phyloP scores from a whole-genome alignment of 208 protist genomes.

The Crithidia sp. region DNA sequence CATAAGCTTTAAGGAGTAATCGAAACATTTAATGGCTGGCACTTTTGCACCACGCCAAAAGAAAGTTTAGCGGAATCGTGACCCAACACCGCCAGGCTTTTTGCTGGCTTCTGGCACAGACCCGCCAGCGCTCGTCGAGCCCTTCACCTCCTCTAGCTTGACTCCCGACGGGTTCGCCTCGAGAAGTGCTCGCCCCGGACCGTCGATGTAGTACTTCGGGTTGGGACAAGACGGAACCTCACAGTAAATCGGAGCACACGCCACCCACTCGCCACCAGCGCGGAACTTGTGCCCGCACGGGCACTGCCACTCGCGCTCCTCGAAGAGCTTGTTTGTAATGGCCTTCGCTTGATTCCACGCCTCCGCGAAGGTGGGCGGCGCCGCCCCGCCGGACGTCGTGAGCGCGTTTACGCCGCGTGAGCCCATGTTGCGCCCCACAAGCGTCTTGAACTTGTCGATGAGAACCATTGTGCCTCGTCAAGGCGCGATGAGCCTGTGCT shows the following conservation, averaged over 20 bases:
- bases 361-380: slow-evolving; percentile 53
- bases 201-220: slow-evolving; percentile 90
- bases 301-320: slow-evolving; percentile 90
- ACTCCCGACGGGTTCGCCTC: slow-evolving; percentile 87
- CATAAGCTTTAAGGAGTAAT: too few species aligned
- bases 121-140: neutral
- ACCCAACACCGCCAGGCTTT: slow-evolving; percentile 58
- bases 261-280: slow-evolving; percentile 83
- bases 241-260: slow-evolving; percentile 83
- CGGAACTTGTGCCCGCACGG: slow-evolving; percentile 91
- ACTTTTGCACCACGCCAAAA: too few species aligned
- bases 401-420: slow-evolving; percentile 58
- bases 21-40: too few species aligned
- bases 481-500: neutral
- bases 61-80: slow-evolving; percentile 51
- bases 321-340: slow-evolving; percentile 73
- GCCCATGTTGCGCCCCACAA: slow-evolving; percentile 59
- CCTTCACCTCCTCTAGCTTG: slow-evolving; percentile 71
- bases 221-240: slow-evolving; percentile 92
- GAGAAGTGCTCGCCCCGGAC: slow-evolving; percentile 77
- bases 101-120: neutral
- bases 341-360: slow-evolving; percentile 62
- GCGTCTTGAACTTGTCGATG: slow-evolving; percentile 83
- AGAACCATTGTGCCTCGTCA: slow-evolving; percentile 36
- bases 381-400: slow-evolving; percentile 36